Conservation (phyloP, 2,329 filamentous ascomycete species). For the Fusarium nodosum region DNA sequence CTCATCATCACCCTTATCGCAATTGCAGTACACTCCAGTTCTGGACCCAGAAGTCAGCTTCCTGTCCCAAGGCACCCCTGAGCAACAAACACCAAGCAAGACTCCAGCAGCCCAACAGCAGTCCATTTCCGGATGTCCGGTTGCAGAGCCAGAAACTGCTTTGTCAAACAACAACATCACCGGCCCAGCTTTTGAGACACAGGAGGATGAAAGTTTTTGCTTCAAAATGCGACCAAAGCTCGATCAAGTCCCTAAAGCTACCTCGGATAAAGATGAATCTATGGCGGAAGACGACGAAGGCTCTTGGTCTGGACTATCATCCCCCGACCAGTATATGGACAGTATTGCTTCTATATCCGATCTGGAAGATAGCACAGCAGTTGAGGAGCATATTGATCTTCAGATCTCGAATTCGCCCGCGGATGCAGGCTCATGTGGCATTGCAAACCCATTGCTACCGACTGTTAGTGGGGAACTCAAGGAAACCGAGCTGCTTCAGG, state of each 20-base stretch:
- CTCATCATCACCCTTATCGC: constrained; percentile 50
- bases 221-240: constrained; percentile 48
- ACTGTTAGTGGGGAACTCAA: constrained; percentile 30
- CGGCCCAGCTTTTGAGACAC: constrained; percentile 43
- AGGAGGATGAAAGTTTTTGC: constrained; percentile 54
- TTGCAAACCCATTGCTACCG: constrained; percentile 39
- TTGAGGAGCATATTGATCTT: background rate
- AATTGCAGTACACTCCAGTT: constrained; percentile 31
- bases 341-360: constrained; percentile 8
- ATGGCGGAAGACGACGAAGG: constrained; percentile 10
- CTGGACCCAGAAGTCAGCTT: constrained; percentile 5
- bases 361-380: background rate
- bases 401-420: background rate
- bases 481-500: constrained; percentile 13
- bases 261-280: background rate
- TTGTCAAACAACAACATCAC: background rate
- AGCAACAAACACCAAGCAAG: constrained; percentile 27
- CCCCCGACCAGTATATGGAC: constrained; percentile 7
- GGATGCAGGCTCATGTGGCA: background rate
- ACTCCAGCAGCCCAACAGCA: background rate
- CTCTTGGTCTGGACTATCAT: constrained; percentile 45
- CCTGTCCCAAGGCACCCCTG: constrained; percentile 19
- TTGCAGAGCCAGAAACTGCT: background rate
- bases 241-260: background rate
- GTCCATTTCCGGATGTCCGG: background rate